A percentile compares a stretch with the other conserved stretches of the same genome.
Evolutionary conservation across 192 early-diverging fungal species (phyloP).

Genomic region (Mortierella hygrophila): DNA sequence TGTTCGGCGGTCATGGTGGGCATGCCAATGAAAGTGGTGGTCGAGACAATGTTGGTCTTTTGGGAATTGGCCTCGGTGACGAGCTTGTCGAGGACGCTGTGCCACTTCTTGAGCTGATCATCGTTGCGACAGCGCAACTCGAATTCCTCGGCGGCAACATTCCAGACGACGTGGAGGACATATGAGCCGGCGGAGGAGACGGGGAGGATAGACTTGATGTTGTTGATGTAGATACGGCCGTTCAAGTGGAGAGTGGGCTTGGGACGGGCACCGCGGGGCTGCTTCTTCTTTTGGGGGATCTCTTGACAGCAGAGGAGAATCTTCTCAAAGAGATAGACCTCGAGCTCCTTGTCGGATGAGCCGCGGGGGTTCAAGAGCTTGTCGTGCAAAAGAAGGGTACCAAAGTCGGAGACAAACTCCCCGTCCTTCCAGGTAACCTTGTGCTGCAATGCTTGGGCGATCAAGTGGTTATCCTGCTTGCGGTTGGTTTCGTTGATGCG

Average conservation of each 20-base stretch:
- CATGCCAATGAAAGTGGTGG: constrained; percentile 49
- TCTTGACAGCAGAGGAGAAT: constrained; percentile 96
- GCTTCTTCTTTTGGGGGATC: constrained; percentile 62
- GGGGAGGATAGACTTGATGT: constrained; percentile 67
- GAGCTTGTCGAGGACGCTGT: constrained; percentile 78
- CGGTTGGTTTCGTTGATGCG: constrained; percentile 93
- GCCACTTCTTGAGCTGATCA: constrained; percentile 95
- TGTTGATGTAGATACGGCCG: constrained; percentile 88
- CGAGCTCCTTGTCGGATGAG: constrained; percentile 83
- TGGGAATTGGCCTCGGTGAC: constrained; percentile 66
- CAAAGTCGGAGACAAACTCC: constrained; percentile 80
- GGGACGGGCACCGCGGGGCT: constrained; percentile 61
- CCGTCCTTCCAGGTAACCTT: constrained; percentile 96
- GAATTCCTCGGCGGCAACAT: constrained; percentile 82
- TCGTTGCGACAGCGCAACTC: constrained; percentile 89
- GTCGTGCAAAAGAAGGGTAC: constrained; percentile 87
- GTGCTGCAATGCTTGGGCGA: constrained; percentile 83
- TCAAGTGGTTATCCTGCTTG: constrained; percentile 86
- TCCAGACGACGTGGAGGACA: constrained; percentile 87
- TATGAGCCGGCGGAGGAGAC: constrained; percentile 60
- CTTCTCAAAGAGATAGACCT: constrained; percentile 94
- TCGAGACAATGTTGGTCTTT: constrained; percentile 48
- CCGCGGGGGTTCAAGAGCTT: constrained; percentile 86
- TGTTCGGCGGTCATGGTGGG: constrained; percentile 39
- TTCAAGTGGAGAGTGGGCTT: constrained; percentile 83